Evolutionary conservation across 176 grass and related monocot genomes (phyloP).

Genomic region (Musa schizocarpa): DNA sequence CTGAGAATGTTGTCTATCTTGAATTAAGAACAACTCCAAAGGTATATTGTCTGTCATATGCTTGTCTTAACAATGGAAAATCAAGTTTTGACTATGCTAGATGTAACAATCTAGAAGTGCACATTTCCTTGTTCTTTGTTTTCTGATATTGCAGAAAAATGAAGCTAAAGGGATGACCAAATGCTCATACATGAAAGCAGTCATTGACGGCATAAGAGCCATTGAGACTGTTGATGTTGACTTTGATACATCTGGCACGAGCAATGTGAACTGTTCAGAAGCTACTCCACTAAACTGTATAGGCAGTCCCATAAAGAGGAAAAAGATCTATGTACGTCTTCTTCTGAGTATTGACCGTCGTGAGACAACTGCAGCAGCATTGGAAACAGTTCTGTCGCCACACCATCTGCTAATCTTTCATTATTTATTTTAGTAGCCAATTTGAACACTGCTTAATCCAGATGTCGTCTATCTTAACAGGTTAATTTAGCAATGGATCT

Average conservation of each 20-base stretch:
- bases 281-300: background rate
- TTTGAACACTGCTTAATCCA: background rate
- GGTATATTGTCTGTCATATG: conserved; percentile 21
- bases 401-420: background rate
- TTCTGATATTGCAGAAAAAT: conserved; percentile 48
- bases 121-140: too few species aligned
- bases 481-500: conserved; percentile 87
- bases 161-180: conserved; percentile 97
- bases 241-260: conserved; percentile 36
- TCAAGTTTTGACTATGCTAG: background rate
- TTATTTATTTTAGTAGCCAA: background rate
- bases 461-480: conserved; percentile 23
- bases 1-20: conserved; percentile 88
- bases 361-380: conserved; percentile 62
- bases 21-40: conserved; percentile 96
- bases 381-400: conserved; percentile 58
- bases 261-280: conserved; percentile 19
- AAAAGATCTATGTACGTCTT: conserved; percentile 66
- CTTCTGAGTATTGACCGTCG: conserved; percentile 88
- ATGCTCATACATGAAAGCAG: conserved; percentile 82
- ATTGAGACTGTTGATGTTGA: conserved; percentile 56
- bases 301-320: conserved; percentile 32
- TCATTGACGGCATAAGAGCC: conserved; percentile 68
- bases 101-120: background rate
- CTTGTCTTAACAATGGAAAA: background rate